phyloP scores from a whole-genome alignment of 1,284 basidiomycete species.

The Trametes versicolor region DNA sequence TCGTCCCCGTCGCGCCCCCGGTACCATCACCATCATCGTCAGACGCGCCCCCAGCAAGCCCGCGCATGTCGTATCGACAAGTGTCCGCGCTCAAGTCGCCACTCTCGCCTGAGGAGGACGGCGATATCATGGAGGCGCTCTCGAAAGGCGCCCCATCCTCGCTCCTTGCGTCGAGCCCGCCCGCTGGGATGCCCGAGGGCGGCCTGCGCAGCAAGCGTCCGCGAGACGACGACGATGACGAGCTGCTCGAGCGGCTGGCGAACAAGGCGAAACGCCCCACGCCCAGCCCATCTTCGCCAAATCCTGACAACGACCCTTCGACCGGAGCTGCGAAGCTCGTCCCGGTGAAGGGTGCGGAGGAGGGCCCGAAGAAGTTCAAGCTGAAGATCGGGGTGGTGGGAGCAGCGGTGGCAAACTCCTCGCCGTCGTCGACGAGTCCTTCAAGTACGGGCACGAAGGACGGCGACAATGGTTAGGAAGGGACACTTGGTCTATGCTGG shows the following conservation, averaged over 20 bases:
- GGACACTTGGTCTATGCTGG: constrained; percentile 27
- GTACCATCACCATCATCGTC: constrained; percentile 11
- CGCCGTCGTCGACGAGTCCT: constrained; percentile 46
- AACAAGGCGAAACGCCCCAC: constrained; percentile 63
- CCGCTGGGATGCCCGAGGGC: constrained; percentile 46
- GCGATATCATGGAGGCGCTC: constrained; percentile 63
- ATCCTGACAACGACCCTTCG: constrained; percentile 21
- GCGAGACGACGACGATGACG: constrained; percentile 82
- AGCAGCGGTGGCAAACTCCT: constrained; percentile 50
- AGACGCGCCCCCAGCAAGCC: constrained; percentile 41
- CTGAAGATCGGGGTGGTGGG: constrained; percentile 69
- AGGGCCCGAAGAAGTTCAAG: constrained; percentile 82
- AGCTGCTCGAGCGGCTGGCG: constrained; percentile 64
- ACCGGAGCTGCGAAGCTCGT: constrained; percentile 26
- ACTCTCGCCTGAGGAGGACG: constrained; percentile 51
- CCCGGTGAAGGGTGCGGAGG: constrained; percentile 60
- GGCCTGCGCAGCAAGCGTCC: constrained; percentile 73
- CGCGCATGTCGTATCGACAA: constrained; percentile 52
- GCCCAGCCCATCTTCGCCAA: constrained; percentile 24
- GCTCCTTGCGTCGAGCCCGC: constrained; percentile 42
- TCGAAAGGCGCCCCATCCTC: constrained; percentile 54
- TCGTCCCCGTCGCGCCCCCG: constrained; percentile 26
- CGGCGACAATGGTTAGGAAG: constrained; percentile 71
- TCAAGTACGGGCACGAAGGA: constrained; percentile 78
- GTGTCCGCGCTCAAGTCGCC: constrained; percentile 43